Evolutionary conservation across 805 yeast species (phyloP), one percentile per base, ranked within the genome.

Genomic region (Sugiyamaella floridensis): DNA sequence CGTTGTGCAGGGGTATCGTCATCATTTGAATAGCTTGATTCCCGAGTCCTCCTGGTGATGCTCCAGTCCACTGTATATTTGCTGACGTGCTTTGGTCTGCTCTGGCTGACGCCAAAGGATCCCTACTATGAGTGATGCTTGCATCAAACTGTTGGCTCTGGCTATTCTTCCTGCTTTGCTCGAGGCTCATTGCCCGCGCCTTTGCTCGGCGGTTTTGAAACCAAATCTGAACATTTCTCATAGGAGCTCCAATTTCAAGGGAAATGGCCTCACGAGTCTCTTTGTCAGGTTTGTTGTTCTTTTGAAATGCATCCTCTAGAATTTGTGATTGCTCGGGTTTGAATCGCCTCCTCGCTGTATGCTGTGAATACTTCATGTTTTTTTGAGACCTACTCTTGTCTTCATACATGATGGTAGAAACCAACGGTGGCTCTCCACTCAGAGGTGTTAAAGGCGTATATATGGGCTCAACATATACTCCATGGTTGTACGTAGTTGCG

Each of bases 221-320:
- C 97, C 97, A 90, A 49, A 90, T 89, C 51, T 96, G 76, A 4
- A 90, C 95, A 14, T 89, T 89, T 59, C 92, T 79, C 61, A 85
- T 92, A 28, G 88, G 81, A 81, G 90, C 81, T 2, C 83, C 85
- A 0, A 95, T 86, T 54, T 77, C 76, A 2, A 75, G 78, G 46
- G 93, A 80, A 34, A 89, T 78, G 18, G 76, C 79, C 64, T 84
- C 86, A 41, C 97, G 72, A 47, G 78, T 77, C 40, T 82, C 82
- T 1, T 87, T 81, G 45, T 78, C 76, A 1, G 97, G 97, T 58
- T 86, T 88, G 40, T 86, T 85, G 60, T 84, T 86, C 52, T 69
- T 71, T 54, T 80, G 82, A 67, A 87, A 89, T 60, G 86, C 90
- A 15, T 73, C 70, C 47, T 89, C 81, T 47, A 89, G 74, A 45